Percentiles rank a stretch among this genome's conserved stretches.
Conservation (phyloP, 495 filamentous ascomycete genomes). For the Schizothecium vesticola region DNA sequence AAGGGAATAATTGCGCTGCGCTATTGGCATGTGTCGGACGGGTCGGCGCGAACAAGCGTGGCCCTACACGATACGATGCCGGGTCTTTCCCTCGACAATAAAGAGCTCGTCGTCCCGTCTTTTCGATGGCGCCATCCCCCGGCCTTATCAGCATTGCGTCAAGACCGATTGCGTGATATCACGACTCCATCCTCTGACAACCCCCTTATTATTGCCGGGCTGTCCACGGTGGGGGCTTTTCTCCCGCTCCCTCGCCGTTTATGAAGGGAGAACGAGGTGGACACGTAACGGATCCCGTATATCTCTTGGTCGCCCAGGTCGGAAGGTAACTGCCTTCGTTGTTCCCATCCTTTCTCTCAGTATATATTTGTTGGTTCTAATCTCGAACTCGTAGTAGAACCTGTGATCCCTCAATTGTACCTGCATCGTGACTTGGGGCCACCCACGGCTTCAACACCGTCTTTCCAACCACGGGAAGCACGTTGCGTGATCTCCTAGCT, state of each 20-base stretch:
- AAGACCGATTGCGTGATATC: slow-evolving; percentile 25
- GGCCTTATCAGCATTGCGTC: slow-evolving; percentile 16
- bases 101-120: slow-evolving; percentile 24
- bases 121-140: slow-evolving; percentile 25
- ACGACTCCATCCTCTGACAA: slow-evolving; percentile 7
- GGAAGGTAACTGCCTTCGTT: neutral
- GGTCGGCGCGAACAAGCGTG: neutral
- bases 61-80: neutral
- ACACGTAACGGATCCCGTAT: neutral
- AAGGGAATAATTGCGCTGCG: neutral
- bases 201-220: slow-evolving; percentile 1
- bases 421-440: neutral
- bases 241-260: neutral
- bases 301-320: neutral
- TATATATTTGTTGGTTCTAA: neutral
- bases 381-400: neutral
- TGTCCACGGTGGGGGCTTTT: neutral
- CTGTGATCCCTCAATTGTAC: neutral
- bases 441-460: neutral
- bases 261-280: neutral
- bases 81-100: slow-evolving; percentile 1
- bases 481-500: neutral
- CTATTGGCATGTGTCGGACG: neutral
- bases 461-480: neutral
- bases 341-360: too few species aligned